Evolutionary conservation across 495 filamentous ascomycete species (phyloP).

Genomic region (Diplogelasinospora grovesii): DNA sequence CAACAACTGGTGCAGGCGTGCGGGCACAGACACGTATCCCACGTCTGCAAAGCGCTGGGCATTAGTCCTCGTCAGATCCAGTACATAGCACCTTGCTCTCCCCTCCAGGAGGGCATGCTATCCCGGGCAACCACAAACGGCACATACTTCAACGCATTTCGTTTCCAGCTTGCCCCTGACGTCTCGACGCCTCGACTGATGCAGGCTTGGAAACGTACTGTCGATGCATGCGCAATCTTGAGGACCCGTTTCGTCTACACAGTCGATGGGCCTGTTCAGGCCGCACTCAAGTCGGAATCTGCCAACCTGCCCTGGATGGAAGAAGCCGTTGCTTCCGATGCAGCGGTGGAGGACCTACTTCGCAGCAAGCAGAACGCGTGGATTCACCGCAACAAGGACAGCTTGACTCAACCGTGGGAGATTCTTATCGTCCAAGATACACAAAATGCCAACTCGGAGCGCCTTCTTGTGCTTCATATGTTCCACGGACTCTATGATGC

Average conservation of each 20-base stretch:
- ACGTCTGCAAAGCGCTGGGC: slow-evolving; percentile 40
- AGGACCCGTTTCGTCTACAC: slow-evolving; percentile 61
- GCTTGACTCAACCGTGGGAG: slow-evolving; percentile 23
- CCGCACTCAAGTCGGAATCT: slow-evolving; percentile 43
- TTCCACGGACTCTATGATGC: slow-evolving; percentile 91
- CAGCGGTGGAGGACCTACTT: slow-evolving; percentile 24
- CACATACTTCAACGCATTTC: slow-evolving; percentile 68
- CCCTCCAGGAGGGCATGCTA: slow-evolving; percentile 76
- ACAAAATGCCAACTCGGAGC: slow-evolving; percentile 4
- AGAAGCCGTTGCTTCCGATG: slow-evolving; percentile 9
- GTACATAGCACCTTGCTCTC: slow-evolving; percentile 66
- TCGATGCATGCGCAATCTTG: slow-evolving; percentile 49
- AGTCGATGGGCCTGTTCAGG: slow-evolving; percentile 65
- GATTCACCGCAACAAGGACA: slow-evolving; percentile 27
- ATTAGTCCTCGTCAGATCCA: slow-evolving; percentile 48
- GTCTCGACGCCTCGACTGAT: slow-evolving; percentile 39
- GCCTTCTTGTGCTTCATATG: slow-evolving; percentile 53
- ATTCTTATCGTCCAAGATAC: slow-evolving; percentile 36
- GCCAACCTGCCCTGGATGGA: slow-evolving; percentile 43
- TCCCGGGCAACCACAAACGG: slow-evolving; percentile 52
- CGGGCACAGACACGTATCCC: slow-evolving; percentile 15
- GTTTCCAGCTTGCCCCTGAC: slow-evolving; percentile 40
- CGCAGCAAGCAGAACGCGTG: slow-evolving; percentile 33
- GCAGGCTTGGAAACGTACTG: slow-evolving; percentile 44
- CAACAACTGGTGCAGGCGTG: slow-evolving; percentile 23